These are phyloP conservation scores for Fraxinus ornus DNA, from an alignment of 305 asterid genomes.

Conservation along the genomic window DNA sequence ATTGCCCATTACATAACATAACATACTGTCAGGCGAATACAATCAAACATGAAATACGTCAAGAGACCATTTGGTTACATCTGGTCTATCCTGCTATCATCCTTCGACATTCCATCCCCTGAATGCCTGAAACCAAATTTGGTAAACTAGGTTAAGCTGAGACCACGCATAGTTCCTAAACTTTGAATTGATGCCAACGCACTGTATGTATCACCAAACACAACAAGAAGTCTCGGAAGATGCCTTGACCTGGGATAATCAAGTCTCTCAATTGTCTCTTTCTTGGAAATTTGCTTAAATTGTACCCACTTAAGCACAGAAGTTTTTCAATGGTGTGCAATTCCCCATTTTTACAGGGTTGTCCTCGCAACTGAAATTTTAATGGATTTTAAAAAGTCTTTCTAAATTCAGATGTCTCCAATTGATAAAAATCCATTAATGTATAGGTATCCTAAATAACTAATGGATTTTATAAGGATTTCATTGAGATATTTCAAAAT, in stretches of 20 bases:
- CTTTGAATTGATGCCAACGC: neutral
- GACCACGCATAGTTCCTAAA: neutral
- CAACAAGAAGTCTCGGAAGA: neutral
- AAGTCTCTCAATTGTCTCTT: neutral
- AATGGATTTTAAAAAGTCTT: no score
- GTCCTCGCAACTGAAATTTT: no score
- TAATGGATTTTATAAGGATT: no score
- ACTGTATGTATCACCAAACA: neutral
- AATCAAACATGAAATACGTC: constrained; percentile 25
- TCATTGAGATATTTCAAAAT: no score
- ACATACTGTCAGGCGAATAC: constrained; percentile 20
- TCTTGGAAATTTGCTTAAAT: neutral
- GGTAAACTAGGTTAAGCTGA: neutral
- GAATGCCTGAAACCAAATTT: constrained; percentile 60
- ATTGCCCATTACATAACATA: neutral
- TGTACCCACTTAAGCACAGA: neutral
- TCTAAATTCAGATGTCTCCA: no score
- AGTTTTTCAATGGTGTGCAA: neutral
- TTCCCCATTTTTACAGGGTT: neutral
- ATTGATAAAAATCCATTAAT: no score
- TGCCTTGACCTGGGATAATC: neutral
- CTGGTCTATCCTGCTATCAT: constrained; percentile 53
- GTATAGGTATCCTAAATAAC: no score
- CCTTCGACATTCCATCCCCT: constrained; percentile 67
- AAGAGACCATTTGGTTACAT: constrained; percentile 27